These are phyloP conservation scores for Quercus tomentella DNA, from an alignment of 331 rosid genomes.

Conservation along the genomic window DNA sequence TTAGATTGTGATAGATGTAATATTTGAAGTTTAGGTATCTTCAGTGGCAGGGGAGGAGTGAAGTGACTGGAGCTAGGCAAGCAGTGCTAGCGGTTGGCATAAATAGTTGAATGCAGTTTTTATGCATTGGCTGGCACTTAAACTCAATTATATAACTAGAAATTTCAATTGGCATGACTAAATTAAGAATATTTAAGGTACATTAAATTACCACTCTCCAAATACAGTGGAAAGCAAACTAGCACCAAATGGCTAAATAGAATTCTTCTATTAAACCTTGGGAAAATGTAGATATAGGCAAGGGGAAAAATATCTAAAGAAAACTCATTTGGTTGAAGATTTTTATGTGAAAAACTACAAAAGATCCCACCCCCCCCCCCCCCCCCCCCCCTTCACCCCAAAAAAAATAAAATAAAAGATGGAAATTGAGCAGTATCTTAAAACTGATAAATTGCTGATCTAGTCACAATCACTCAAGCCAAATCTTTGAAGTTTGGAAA, in stretches of 20 bases:
- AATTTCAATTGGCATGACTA: not conserved
- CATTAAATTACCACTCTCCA: not conserved
- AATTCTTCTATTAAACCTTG: not conserved
- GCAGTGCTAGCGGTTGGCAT: not conserved
- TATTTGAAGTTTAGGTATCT: not conserved
- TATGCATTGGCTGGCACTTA: not conserved
- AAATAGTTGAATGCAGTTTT: not conserved
- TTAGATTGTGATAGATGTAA: slow-evolving; percentile 3
- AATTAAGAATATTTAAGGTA: not conserved
- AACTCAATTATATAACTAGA: not conserved
- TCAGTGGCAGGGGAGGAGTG: not conserved
- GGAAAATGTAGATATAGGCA: not conserved
- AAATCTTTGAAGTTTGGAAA: not conserved
- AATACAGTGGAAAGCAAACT: not conserved
- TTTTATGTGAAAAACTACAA: not conserved
- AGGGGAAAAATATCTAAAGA: not conserved
- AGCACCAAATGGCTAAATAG: slow-evolving; percentile 7
- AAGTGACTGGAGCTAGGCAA: not conserved
- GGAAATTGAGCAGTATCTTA: not conserved
- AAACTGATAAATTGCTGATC: not conserved
- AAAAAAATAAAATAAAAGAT: not conserved
- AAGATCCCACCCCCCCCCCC: not conserved
- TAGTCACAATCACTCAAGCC: not conserved
- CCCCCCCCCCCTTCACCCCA: not conserved
- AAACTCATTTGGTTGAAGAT: not conserved